A percentile compares a stretch with the other conserved stretches of the same genome.
Evolutionary conservation across 345 rosid genomes (phyloP).

Genomic region (sweet orange (Citrus sinensis)): DVS_A1.0 CM039168.1:11074501-11075000

Average conservation of each 20-base stretch:
- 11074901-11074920: neutral
- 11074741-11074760: neutral
- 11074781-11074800: slow-evolving; percentile 2
- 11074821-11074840: slow-evolving; percentile 12
- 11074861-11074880: slow-evolving; percentile 10
- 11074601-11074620: neutral
- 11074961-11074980: neutral
- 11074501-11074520: neutral
- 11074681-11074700: neutral
- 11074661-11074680: neutral
- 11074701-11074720: neutral
- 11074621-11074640: neutral
- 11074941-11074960: neutral
- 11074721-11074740: neutral
- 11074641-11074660: too few relatives aligned
- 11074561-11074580: neutral
- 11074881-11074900: neutral
- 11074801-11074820: neutral
- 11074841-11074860: slow-evolving; percentile 15
- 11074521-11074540: neutral
- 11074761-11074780: neutral
- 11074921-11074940: too few relatives aligned
- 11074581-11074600: neutral
- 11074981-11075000: neutral
- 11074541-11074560: neutral